Base-by-base conservation (phyloP, 495 filamentous ascomycete species). In the Lichenothelia convexa region DNA sequence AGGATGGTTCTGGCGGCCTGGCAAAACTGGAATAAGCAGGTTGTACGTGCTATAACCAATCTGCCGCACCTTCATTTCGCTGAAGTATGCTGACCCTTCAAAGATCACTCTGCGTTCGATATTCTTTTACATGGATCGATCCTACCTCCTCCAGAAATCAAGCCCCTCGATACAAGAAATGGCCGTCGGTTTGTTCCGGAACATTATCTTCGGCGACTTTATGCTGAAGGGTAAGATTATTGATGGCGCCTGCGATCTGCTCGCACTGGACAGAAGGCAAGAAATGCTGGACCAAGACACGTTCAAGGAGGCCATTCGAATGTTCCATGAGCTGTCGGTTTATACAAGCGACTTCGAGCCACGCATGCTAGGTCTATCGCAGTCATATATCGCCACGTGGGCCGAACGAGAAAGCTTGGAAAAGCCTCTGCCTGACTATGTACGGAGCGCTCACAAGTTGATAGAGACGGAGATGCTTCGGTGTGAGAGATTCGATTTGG, bases 41-140 rank as follows among this genome's bases (percentile, higher is more conserved):
- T 89, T 57, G 74, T 80, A 67, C 40, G 67, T 20, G 33, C 42
- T 45, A 27, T n/a, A n/a, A n/a, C n/a, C n/a, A n/a, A n/a, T n/a
- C n/a, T n/a, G n/a, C n/a, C n/a, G n/a, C n/a, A n/a, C n/a, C n/a
- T n/a, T n/a, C n/a, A n/a, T n/a, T n/a, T n/a, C n/a, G n/a, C n/a
- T n/a, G n/a, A n/a, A n/a, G 11, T 16, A 41, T 11, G 21, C 33
- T 44, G 27, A 38, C n/a, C 11, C 11, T n/a, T 13, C 41, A 13
- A 49, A 83, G 80, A 66, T 70, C 26, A 75, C 69, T 15, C 64
- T 97, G 35, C 68, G 82, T 38, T 83, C 73, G 41, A 76, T 93
- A 21, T 95, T 93, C 60, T 86, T 79, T 49, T 94, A 85, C 44
- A 64, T 97, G 37, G 87, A 97, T 48, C 73, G 89, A 40, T 80